Evolutionary conservation across 2,329 filamentous ascomycete species (phyloP).

Genomic region (Colletotrichum gigasporum): DNA sequence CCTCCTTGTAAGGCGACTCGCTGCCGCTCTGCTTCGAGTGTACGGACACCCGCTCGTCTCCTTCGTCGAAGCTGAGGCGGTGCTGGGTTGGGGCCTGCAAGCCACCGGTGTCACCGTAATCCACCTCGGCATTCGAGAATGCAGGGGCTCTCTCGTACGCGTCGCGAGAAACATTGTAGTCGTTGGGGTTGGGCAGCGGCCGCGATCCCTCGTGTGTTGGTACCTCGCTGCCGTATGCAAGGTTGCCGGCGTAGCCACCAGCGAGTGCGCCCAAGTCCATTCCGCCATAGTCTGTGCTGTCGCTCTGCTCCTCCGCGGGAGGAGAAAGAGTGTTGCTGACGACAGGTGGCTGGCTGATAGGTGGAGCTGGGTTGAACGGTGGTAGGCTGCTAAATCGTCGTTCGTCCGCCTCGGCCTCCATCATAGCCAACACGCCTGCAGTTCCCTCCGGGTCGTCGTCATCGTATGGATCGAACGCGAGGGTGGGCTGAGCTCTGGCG

Average conservation of each 20-base stretch:
- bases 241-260: conserved; percentile 70
- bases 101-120: conserved; percentile 91
- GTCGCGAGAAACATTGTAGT: conserved; percentile 47
- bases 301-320: conserved; percentile 64
- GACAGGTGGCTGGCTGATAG: conserved; percentile 49
- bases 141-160: conserved; percentile 48
- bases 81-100: conserved; percentile 78
- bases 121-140: conserved; percentile 75
- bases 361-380: too few relatives aligned
- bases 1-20: conserved; percentile 74
- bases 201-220: conserved; percentile 54
- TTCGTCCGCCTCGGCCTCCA: conserved; percentile 83
- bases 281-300: conserved; percentile 76
- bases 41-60: conserved; percentile 77
- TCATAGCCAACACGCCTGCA: conserved; percentile 84
- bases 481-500: conserved; percentile 47
- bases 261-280: conserved; percentile 81
- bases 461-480: conserved; percentile 50
- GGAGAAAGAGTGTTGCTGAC: conserved; percentile 50
- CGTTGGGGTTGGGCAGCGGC: conserved; percentile 57
- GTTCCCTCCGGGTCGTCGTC: conserved; percentile 84
- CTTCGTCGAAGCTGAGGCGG: conserved; percentile 90
- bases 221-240: conserved; percentile 60
- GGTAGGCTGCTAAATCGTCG: conserved; percentile 64
- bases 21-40: conserved; percentile 66